A percentile compares a stretch with the other conserved stretches of the same genome.
Conservation (phyloP, 768 basidiomycete genomes). For the Rhodosporidiobolus odoratus region DNA sequence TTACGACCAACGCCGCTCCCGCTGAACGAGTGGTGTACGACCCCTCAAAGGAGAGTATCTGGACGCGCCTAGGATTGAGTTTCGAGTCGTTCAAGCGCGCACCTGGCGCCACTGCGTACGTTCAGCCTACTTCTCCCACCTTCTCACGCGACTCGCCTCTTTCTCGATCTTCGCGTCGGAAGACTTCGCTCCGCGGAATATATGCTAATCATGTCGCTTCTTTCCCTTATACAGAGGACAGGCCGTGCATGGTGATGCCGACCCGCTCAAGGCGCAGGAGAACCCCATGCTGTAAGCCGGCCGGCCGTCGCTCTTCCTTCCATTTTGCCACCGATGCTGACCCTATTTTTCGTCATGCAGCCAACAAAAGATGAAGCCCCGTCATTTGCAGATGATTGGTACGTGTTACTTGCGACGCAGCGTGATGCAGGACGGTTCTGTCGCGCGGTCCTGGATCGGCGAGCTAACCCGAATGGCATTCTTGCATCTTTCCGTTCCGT, state of each 20-base stretch:
- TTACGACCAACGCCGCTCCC: conserved; percentile 2
- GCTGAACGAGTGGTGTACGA: conserved; percentile 40
- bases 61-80: conserved; percentile 46
- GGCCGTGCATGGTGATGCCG: conserved; percentile 25
- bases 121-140: not conserved
- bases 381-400: conserved; percentile 45
- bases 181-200: too few relatives aligned
- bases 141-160: too few relatives aligned
- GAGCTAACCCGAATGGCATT: too few relatives aligned
- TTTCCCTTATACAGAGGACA: conserved; percentile 48
- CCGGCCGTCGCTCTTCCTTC: too few relatives aligned
- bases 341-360: too few relatives aligned
- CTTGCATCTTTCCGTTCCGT: too few relatives aligned
- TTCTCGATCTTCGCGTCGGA: too few relatives aligned
- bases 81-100: conserved; percentile 49
- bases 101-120: conserved; percentile 44
- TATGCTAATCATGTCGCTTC: too few relatives aligned
- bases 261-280: conserved; percentile 39
- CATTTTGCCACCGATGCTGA: too few relatives aligned
- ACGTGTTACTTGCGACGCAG: too few relatives aligned
- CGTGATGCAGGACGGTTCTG: too few relatives aligned
- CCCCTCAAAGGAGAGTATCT: conserved; percentile 44
- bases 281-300: conserved; percentile 52
- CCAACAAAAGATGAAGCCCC: conserved; percentile 47
- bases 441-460: too few relatives aligned